A percentile compares a stretch with the other conserved stretches of the same genome.
Evolutionary conservation across 2,329 filamentous ascomycete genomes (phyloP).

Genomic region (Ceratocystis variospora): DNA sequence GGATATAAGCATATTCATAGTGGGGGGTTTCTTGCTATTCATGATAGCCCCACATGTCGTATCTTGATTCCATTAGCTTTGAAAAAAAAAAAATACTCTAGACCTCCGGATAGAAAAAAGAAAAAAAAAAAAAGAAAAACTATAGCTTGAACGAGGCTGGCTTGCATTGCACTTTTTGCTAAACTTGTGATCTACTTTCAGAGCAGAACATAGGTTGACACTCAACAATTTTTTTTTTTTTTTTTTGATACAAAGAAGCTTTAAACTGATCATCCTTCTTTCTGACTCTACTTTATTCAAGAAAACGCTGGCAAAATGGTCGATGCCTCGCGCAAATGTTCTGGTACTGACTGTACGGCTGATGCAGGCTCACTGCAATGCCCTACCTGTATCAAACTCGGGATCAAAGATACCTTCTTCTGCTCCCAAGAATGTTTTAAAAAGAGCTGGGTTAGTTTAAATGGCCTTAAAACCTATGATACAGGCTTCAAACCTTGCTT

Average conservation of each 20-base stretch:
- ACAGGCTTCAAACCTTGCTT: background rate
- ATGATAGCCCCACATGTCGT: background rate
- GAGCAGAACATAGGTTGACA: background rate
- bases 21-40: background rate
- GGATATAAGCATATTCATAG: background rate
- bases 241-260: background rate
- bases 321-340: constrained; percentile 53
- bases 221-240: background rate
- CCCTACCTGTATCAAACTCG: constrained; percentile 84
- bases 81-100: background rate
- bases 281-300: background rate
- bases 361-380: constrained; percentile 79
- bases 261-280: background rate
- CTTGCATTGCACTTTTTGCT: background rate
- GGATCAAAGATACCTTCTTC: constrained; percentile 81
- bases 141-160: background rate
- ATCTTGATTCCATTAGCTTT: background rate
- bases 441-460: constrained; percentile 73
- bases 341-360: constrained; percentile 72
- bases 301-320: constrained; percentile 29
- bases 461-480: background rate
- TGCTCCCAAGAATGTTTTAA: constrained; percentile 99
- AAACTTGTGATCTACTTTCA: background rate
- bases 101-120: too few relatives aligned
- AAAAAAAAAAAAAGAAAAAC: background rate